Conservation (phyloP, 2,329 filamentous ascomycete genomes). For the Penicillium olsonii region DNA sequence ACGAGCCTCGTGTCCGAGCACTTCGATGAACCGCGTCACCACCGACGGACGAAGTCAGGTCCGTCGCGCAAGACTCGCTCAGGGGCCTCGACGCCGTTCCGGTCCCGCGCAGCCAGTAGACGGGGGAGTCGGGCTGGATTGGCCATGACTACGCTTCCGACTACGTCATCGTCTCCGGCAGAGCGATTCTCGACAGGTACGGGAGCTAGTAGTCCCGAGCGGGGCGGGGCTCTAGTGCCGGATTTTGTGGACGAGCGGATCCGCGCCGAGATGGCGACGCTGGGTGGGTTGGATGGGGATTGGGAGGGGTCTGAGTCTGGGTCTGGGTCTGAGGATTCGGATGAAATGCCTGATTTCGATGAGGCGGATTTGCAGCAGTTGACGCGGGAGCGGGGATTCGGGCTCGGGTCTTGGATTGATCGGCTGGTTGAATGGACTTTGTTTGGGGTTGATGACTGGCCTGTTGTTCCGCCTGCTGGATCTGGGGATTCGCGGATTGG, state of each 20-base stretch:
- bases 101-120: slow-evolving; percentile 35
- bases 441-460: slow-evolving; percentile 54
- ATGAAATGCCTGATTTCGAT: slow-evolving; percentile 43
- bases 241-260: slow-evolving; percentile 54
- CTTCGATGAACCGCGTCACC: slow-evolving; percentile 29
- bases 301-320: slow-evolving; percentile 24
- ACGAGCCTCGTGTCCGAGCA: slow-evolving; percentile 53
- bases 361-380: slow-evolving; percentile 57
- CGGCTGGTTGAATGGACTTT: slow-evolving; percentile 59
- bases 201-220: slow-evolving; percentile 16
- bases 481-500: slow-evolving; percentile 16
- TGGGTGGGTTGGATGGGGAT: slow-evolving; percentile 25
- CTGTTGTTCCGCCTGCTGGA: slow-evolving; percentile 13
- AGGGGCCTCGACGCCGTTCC: slow-evolving; percentile 41
- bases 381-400: slow-evolving; percentile 54
- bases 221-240: slow-evolving; percentile 34
- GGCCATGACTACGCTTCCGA: slow-evolving; percentile 34
- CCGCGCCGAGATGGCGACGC: slow-evolving; percentile 40
- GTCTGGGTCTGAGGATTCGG: slow-evolving; percentile 29
- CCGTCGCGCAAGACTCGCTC: slow-evolving; percentile 33
- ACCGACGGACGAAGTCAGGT: slow-evolving; percentile 27
- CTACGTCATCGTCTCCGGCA: slow-evolving; percentile 5
- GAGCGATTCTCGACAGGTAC: slow-evolving; percentile 1
- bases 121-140: slow-evolving; percentile 37
- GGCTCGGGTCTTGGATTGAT: slow-evolving; percentile 60